Conservation (phyloP, 768 basidiomycete genomes). For the Hortiboletus campestris region DNA sequence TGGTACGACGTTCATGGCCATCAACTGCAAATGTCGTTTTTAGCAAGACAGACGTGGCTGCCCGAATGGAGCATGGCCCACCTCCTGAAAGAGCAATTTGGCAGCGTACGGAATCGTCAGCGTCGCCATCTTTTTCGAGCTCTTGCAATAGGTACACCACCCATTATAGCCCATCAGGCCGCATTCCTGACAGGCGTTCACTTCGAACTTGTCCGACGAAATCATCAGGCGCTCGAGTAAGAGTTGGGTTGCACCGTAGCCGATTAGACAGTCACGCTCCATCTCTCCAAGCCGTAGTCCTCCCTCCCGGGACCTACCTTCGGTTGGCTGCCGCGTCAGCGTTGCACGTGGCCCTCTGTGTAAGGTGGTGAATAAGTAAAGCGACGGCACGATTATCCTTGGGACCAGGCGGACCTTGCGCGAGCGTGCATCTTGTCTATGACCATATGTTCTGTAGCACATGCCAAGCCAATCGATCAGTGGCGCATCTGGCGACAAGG, state of each 20-base stretch:
- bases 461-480: slow-evolving; percentile 15
- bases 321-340: slow-evolving; percentile 95
- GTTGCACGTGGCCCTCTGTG: slow-evolving; percentile 91
- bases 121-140: slow-evolving; percentile 93
- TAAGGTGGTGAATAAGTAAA: slow-evolving; percentile 4
- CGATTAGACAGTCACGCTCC: slow-evolving; percentile 98
- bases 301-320: slow-evolving; percentile 96
- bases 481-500: neutral
- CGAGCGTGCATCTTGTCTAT: slow-evolving; percentile 99
- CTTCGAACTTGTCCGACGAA: slow-evolving; percentile 96
- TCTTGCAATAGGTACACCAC: slow-evolving; percentile 99
- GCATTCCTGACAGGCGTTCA: slow-evolving; percentile 92
- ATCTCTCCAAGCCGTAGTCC: slow-evolving; percentile 97
- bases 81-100: slow-evolving; percentile 90
- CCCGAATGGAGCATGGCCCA: slow-evolving; percentile 29
- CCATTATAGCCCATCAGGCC: slow-evolving; percentile 93
- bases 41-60: slow-evolving; percentile 1
- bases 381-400: slow-evolving; percentile 5
- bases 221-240: slow-evolving; percentile 98
- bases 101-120: slow-evolving; percentile 96
- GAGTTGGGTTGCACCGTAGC: slow-evolving; percentile 97
- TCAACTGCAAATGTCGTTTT: slow-evolving; percentile 51
- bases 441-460: slow-evolving; percentile 85
- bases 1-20: slow-evolving; percentile 97
- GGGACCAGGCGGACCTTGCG: slow-evolving; percentile 60